Evolutionary conservation across 2,329 filamentous ascomycete genomes (phyloP), one percentile per base, ranked within the genome.

Genomic region (Alternaria ethzedia): DNA sequence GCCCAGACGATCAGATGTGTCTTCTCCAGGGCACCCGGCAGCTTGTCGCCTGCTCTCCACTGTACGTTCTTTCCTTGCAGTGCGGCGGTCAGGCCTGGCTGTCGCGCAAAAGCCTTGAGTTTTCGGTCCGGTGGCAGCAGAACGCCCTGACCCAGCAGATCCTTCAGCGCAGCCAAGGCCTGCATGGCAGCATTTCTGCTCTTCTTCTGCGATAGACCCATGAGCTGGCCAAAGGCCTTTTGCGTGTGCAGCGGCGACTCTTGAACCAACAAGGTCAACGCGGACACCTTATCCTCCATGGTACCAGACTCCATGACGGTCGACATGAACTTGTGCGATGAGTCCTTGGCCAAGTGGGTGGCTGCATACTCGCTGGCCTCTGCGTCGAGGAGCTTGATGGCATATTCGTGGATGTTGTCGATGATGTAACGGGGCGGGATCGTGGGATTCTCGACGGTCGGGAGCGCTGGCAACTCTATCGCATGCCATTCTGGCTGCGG

Each of bases 241-340:
- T 89, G 90, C 65, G 94, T 98, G 80, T 99, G 96, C 55, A 98
- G 83, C 17, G 96, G 96, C 9, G 96, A 98, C 80, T 99, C 96
- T 82, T 99, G 96, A 12, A 97, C 90, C 59, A 96, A 91, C 70
- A 99, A 85, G 5, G 96, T 99, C 75, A 99, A 84, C 4, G 96
- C 96, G 3, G 96, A 99, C 46, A 98, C 91, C 80, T 97, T 98
- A 80, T 99, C 96, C 59, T 94, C 96, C 71, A 98, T 88, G 10
- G 96, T 99, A 84, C 96, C 96, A 2, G 94, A 96, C 10, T 93
- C 85, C 92, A 98, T 97, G 78, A 99, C 97, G 17, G 94, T 97
- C 2, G 94, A 93, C 85, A 98, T 90, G 84, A 99, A 99, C 79
- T 94, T 97, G 81, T 96, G 92, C 44, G 94, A 95, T 3, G 95